Conservation (phyloP, 352 stramenopile genomes). For the Pseudoperonospora humuli region DNA sequence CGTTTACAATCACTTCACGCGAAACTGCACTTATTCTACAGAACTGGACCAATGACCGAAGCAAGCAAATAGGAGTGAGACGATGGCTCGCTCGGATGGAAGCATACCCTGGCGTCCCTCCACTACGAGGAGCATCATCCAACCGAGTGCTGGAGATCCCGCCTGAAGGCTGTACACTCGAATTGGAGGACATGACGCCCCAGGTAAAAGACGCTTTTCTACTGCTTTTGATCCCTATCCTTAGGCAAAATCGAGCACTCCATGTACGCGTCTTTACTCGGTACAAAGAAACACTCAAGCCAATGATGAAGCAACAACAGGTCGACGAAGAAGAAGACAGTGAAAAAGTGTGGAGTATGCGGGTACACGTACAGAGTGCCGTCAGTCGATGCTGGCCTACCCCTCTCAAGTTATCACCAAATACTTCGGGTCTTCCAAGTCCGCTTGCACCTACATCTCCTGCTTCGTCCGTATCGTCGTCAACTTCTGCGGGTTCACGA, state of each 20-base stretch:
- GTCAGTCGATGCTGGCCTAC: slow-evolving; percentile 1
- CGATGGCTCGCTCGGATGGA: slow-evolving; percentile 49
- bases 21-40: slow-evolving; percentile 50
- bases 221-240: slow-evolving; percentile 55
- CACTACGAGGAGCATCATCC: slow-evolving; percentile 9
- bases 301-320: slow-evolving; percentile 6
- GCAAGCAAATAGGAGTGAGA: slow-evolving; percentile 27
- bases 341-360: slow-evolving; percentile 48
- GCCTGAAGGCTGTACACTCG: slow-evolving; percentile 31
- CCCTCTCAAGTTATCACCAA: slow-evolving; percentile 12
- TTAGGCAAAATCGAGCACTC: slow-evolving; percentile 41
- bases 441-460: slow-evolving; percentile 15
- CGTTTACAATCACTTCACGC: slow-evolving; percentile 47
- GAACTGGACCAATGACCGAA: slow-evolving; percentile 44
- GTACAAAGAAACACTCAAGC: slow-evolving; percentile 3
- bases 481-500: slow-evolving; percentile 25
- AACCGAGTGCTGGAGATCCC: slow-evolving; percentile 17
- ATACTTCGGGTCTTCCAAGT: slow-evolving; percentile 1
- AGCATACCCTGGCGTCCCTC: slow-evolving; percentile 12
- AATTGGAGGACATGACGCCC: slow-evolving; percentile 45
- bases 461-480: slow-evolving; percentile 24
- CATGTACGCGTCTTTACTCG: slow-evolving; percentile 57
- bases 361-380: slow-evolving; percentile 43
- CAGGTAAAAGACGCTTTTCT: slow-evolving; percentile 73
- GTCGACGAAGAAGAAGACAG: background rate